These are phyloP conservation scores for Xylariaceae sp. DNA, from an alignment of 2,329 filamentous ascomycete genomes.

Conservation along the genomic window DNA sequence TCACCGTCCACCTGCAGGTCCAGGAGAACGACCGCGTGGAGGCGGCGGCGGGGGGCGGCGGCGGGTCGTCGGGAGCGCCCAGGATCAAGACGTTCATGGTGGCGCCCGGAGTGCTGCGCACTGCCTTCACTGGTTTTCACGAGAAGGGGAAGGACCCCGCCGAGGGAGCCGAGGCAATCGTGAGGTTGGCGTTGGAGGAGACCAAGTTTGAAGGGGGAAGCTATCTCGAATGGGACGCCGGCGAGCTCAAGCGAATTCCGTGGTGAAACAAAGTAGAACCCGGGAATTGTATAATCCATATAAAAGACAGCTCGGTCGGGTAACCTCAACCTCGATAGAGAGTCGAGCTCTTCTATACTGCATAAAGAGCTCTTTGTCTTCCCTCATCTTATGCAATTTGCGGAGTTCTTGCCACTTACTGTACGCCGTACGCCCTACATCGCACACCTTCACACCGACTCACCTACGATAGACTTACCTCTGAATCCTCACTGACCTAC, in stretches of 20 bases:
- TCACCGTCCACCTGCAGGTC: slow-evolving; percentile 6
- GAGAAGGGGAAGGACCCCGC: neutral
- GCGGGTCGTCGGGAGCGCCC: slow-evolving; percentile 1
- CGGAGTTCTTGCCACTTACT: too few relatives aligned
- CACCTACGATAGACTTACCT: too few relatives aligned
- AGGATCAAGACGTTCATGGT: slow-evolving; percentile 1
- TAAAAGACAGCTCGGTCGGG: too few relatives aligned
- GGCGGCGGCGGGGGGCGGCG: neutral
- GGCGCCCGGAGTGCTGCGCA: slow-evolving; percentile 2
- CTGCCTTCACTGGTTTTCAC: slow-evolving; percentile 1
- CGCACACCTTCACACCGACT: too few relatives aligned
- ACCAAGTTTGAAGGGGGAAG: slow-evolving; percentile 3
- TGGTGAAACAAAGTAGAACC: too few relatives aligned
- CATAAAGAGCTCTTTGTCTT: too few relatives aligned
- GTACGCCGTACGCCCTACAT: too few relatives aligned
- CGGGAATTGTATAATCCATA: too few relatives aligned
- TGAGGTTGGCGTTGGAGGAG: slow-evolving; percentile 2
- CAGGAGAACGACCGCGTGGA: slow-evolving; percentile 4
- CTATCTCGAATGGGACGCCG: slow-evolving; percentile 5
- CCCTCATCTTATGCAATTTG: too few relatives aligned
- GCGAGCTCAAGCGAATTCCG: slow-evolving; percentile 3
- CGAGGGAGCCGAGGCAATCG: slow-evolving; percentile 3
- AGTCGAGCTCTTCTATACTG: too few relatives aligned
- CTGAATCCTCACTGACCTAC: too few relatives aligned
- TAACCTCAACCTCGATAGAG: too few relatives aligned